Base-by-base conservation (phyloP, 495 filamentous ascomycete species). In the Amphirosellinia nigrospora region DNA sequence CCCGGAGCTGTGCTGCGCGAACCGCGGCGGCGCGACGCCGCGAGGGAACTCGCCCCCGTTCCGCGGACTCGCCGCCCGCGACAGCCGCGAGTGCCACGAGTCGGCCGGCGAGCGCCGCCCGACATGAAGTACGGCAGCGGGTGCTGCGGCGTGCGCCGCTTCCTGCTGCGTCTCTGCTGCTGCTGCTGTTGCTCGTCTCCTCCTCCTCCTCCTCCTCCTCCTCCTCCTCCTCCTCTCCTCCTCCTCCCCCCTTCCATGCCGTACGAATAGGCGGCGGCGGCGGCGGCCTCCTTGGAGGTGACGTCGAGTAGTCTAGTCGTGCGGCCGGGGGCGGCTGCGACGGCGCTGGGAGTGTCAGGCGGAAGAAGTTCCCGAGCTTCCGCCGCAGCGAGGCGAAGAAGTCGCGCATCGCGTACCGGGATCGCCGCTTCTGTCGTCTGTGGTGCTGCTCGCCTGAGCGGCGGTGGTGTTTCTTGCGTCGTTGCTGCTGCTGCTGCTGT, bases 381-480 rank as follows among this genome's bases (percentile, higher is more conserved):
- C 66, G 16, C 0, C 66, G 66, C n/a, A 69, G 58, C 5, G 56
- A 62, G 0, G 56, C 30, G 66, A 69, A 69, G 56, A 69, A 69
- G 28, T 53, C 46, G 0, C 56, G 56, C 56, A 69, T 53, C 3
- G 4, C 45, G 11, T 26, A 30, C 5, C 45, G 48, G 7, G 43
- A 39, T 8, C 66, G 56, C 13, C 59, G 45, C 34, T 62, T 69
- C 26, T 69, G 56, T 3, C 56, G 56, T 19, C 66, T 13, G 4
- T 62, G 66, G 7, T 59, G 53, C 11, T 60, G 53, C 21, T 68
- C 64, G 26, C 26, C 39, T 0, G 46, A 28, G 39, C 64, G 53
- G 6, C 66, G 66, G 21, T 68, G 56, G 34, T 69, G 56, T 10
- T 69, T 69, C 45, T 69, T 69, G 23, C 48, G 66, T 0, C 66